A percentile compares a stretch with the other conserved stretches of the same genome.
phyloP scores from a whole-genome alignment of 2,329 filamentous ascomycete genomes.

The Sclerotinia glacialis region DNA sequence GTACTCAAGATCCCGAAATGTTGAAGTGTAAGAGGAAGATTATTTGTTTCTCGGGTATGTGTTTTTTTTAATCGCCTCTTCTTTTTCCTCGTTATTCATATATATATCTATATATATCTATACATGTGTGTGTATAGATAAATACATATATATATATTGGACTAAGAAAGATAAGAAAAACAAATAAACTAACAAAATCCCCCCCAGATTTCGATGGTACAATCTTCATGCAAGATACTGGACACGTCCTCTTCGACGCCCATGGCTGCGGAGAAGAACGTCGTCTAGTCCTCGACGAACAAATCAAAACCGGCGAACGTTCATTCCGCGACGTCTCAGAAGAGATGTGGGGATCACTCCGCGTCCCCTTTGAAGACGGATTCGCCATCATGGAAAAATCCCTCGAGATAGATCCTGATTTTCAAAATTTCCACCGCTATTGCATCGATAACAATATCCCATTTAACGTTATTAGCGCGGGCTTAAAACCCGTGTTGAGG shows the following conservation, averaged over 20 bases:
- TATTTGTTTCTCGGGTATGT: slow-evolving; percentile 56
- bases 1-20: slow-evolving; percentile 32
- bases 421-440: slow-evolving; percentile 62
- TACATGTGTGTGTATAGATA: no score
- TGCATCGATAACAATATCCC: slow-evolving; percentile 61
- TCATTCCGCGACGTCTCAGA: slow-evolving; percentile 69
- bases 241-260: slow-evolving; percentile 65
- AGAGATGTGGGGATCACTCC: slow-evolving; percentile 67
- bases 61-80: slow-evolving; percentile 7
- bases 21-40: slow-evolving; percentile 53
- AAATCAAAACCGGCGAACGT: slow-evolving; percentile 63
- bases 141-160: no score
- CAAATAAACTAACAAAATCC: slow-evolving; percentile 21
- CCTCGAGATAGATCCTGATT: slow-evolving; percentile 62
- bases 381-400: slow-evolving; percentile 62
- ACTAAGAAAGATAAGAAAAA: neutral
- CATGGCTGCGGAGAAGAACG: slow-evolving; percentile 59
- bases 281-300: slow-evolving; percentile 56
- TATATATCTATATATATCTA: neutral
- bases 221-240: slow-evolving; percentile 70
- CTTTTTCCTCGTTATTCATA: neutral
- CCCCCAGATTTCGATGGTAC: slow-evolving; percentile 65
- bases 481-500: slow-evolving; percentile 61
- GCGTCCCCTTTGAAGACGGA: slow-evolving; percentile 65
- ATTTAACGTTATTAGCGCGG: slow-evolving; percentile 68